Percentiles rank a stretch among this genome's conserved stretches.
These are phyloP conservation scores for Spiraea crenata DNA, from an alignment of 331 rosid species.

Conservation along the genomic window DNA sequence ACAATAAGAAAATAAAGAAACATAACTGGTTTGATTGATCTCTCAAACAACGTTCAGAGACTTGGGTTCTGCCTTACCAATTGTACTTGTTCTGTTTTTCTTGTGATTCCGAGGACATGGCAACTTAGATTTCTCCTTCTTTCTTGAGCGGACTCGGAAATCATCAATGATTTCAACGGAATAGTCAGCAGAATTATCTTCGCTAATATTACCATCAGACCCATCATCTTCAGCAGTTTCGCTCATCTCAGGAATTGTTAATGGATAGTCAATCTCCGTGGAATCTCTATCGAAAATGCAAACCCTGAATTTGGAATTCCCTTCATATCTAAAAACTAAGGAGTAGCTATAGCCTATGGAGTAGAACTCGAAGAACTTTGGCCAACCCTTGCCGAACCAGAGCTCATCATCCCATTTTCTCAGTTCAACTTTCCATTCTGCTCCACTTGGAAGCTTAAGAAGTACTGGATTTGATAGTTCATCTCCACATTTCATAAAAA, in stretches of 20 bases:
- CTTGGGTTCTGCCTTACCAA: not conserved
- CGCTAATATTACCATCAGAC: not conserved
- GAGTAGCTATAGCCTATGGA: not conserved
- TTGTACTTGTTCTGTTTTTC: constrained; percentile 16
- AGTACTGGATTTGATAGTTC: not conserved
- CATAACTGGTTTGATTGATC: not conserved
- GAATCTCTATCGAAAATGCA: not conserved
- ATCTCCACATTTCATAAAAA: not conserved
- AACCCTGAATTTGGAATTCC: not conserved
- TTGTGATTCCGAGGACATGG: constrained; percentile 4
- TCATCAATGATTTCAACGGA: constrained; percentile 9
- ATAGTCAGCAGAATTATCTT: constrained; percentile 6
- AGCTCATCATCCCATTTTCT: not conserved
- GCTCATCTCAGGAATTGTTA: not conserved
- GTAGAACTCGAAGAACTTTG: not conserved
- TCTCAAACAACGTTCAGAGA: not conserved
- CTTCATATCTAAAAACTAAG: constrained; percentile 8
- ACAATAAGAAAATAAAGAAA: not conserved
- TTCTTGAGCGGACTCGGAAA: not conserved
- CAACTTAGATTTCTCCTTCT: not conserved
- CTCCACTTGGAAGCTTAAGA: constrained; percentile 10
- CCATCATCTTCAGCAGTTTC: not conserved
- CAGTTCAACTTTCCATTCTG: constrained; percentile 7
- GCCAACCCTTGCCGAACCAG: constrained; percentile 26
- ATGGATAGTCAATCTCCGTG: constrained; percentile 10